Evolutionary conservation across 805 yeast species (phyloP), one percentile per base, ranked within the genome.

Genomic region (Wickerhamomyces bovis): DNA sequence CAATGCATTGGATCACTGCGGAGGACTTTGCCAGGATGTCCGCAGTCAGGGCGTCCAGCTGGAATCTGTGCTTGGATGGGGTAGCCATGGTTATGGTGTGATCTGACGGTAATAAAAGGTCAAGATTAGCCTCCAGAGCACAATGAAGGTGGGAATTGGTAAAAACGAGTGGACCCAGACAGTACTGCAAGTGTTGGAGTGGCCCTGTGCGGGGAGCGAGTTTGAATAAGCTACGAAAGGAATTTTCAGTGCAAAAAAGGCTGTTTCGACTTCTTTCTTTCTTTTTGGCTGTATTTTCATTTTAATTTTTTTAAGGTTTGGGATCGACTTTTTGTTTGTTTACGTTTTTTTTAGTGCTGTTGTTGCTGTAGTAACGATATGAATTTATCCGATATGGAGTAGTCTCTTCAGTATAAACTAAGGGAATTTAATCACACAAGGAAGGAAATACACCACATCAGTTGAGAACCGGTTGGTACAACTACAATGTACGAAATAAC

Each of bases 1-100:
- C 61, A 39, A 58, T 57, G 42, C 48, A 53, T 23, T 44, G 51
- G 2, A 60, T 50, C 1, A 55, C 51, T 3, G 33, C 6, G 3
- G 49, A 33, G 1, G 64, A 58, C 48, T 44, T 55, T 9, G 45
- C 38, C 3, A 60, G 40, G 39, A 59, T 53, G 21, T 53, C 57
- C 1, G 49, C 47, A 0, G 60, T 58, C 13, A 59, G 53, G 21
- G 42, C 31, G 36, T 56, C 57, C 11, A 58, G 52, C 52, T 49
- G 53, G 44, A 51, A 35, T 38, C 48, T 23, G 16, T 52, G 20
- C 13, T 33, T 33, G 18, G 36, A 33, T 18, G 9, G 20, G 5
- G 20, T 18, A 11, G 36, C 4, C 36, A 33, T 33, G 36, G 20
- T 16, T 16, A 9, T 9, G 3, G 36, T 33, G 9, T 33, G 36